Percentiles rank a stretch among this genome's conserved stretches.
Evolutionary conservation across 305 asterid genomes (phyloP).

Genomic region (Fraxinus dipetala): DNA sequence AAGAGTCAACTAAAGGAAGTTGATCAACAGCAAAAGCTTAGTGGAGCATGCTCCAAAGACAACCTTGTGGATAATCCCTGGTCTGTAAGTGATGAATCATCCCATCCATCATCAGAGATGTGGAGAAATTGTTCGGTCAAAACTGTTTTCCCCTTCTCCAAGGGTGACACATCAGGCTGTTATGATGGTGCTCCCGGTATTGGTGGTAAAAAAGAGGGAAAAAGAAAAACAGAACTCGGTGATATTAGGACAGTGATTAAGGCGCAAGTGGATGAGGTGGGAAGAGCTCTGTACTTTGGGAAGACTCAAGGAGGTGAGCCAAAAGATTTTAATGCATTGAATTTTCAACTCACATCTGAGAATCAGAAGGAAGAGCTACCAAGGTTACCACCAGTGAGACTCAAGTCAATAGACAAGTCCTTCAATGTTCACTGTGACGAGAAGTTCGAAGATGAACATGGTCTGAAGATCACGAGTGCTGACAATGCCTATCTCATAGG

Average conservation of each 20-base stretch:
- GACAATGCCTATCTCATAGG: conserved; percentile 75
- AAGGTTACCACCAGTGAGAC: conserved; percentile 79
- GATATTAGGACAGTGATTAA: conserved; percentile 58
- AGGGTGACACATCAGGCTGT: conserved; percentile 64
- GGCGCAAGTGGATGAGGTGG: conserved; percentile 85
- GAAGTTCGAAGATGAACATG: conserved; percentile 68
- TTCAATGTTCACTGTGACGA: conserved; percentile 85
- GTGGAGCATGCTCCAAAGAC: conserved; percentile 49
- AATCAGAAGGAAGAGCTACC: conserved; percentile 89
- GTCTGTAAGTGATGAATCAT: conserved; percentile 47
- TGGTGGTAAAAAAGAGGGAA: conserved; percentile 58
- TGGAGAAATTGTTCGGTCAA: conserved; percentile 71
- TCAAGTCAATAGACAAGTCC: conserved; percentile 80
- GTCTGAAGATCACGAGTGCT: conserved; percentile 51
- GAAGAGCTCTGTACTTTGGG: conserved; percentile 67
- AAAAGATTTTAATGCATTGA: conserved; percentile 48
- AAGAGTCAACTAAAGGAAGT: conserved; percentile 52
- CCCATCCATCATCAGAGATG: conserved; percentile 39
- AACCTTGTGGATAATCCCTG: conserved; percentile 42
- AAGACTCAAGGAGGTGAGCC: conserved; percentile 53
- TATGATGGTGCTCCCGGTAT: conserved; percentile 36
- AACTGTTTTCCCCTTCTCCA: conserved; percentile 62
- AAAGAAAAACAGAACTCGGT: conserved; percentile 49
- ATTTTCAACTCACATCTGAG: conserved; percentile 51
- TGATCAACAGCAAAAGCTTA: conserved; percentile 30